Conservation (phyloP, 441 rosid species). For the Viola pubescens region DNA sequence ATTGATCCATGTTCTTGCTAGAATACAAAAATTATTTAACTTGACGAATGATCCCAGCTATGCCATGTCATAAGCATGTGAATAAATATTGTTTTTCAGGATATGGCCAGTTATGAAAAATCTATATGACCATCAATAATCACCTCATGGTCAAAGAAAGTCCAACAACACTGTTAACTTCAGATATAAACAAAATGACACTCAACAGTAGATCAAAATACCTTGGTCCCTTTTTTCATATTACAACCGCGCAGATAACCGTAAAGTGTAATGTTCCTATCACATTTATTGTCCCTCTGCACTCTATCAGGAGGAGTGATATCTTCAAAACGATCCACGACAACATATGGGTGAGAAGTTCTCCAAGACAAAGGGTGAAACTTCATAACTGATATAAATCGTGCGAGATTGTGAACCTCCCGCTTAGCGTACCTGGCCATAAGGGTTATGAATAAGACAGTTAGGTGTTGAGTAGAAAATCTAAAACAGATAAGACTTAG, state of each 20-base stretch:
- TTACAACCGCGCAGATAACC: constrained; percentile 96
- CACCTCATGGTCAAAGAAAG: not conserved
- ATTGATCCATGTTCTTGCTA: constrained; percentile 4
- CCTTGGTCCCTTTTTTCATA: constrained; percentile 84
- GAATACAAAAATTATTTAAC: not conserved
- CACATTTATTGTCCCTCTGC: constrained; percentile 62
- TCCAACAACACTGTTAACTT: not conserved
- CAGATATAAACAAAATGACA: constrained; percentile 5
- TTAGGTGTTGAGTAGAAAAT: constrained; percentile 6
- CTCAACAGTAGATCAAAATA: constrained; percentile 21
- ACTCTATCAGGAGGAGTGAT: constrained; percentile 81
- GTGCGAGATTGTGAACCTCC: constrained; percentile 76
- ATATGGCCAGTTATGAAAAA: not conserved
- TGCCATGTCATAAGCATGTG: not conserved
- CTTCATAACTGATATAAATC: constrained; percentile 78
- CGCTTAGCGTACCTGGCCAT: constrained; percentile 59
- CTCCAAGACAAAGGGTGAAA: constrained; percentile 75
- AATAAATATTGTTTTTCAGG: not conserved
- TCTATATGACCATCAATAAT: not conserved
- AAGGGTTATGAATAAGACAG: constrained; percentile 1
- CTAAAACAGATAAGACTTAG: not conserved
- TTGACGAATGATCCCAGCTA: no score
- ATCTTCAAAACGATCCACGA: constrained; percentile 93
- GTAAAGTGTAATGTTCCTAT: constrained; percentile 73
- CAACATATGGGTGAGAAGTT: constrained; percentile 80